phyloP scores from a whole-genome alignment of 495 filamentous ascomycete genomes.

The Trichoderma orchidacearum region DNA sequence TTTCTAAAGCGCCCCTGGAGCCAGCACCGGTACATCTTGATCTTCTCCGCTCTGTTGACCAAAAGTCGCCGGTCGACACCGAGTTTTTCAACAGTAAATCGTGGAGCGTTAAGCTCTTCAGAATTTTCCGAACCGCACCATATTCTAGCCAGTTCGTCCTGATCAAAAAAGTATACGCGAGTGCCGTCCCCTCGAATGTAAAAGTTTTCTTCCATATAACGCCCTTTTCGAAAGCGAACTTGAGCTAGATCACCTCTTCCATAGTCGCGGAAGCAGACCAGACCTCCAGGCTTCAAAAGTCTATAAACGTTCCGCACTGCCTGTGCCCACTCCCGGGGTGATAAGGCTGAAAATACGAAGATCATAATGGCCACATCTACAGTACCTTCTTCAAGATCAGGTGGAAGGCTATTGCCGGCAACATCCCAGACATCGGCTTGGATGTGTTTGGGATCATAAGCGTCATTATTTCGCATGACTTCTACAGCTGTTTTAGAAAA shows the following conservation, averaged over 20 bases:
- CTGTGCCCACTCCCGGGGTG: slow-evolving; percentile 68
- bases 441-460: slow-evolving; percentile 48
- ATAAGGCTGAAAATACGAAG: slow-evolving; percentile 90
- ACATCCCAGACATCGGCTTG: slow-evolving; percentile 90
- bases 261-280: slow-evolving; percentile 90
- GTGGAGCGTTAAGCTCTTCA: slow-evolving; percentile 6
- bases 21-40: slow-evolving; percentile 99
- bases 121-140: slow-evolving; percentile 42
- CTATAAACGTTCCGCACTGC: slow-evolving; percentile 71
- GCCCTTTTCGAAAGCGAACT: slow-evolving; percentile 87
- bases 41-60: slow-evolving; percentile 75
- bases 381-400: slow-evolving; percentile 55
- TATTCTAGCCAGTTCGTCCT: slow-evolving; percentile 64
- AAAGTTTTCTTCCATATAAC: slow-evolving; percentile 90
- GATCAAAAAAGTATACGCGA: slow-evolving; percentile 92
- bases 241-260: slow-evolving; percentile 90
- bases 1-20: slow-evolving; percentile 86
- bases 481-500: slow-evolving; percentile 85
- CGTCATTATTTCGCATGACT: slow-evolving; percentile 62
- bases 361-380: slow-evolving; percentile 89
- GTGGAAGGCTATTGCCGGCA: slow-evolving; percentile 53
- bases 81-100: slow-evolving; percentile 60
- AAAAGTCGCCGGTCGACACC: slow-evolving; percentile 77
- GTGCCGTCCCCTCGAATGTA: slow-evolving; percentile 94
- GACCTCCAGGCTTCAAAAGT: slow-evolving; percentile 76